Evolutionary conservation across 2,329 filamentous ascomycete species (phyloP).

Genomic region (Magnaporthales sp.): DNA sequence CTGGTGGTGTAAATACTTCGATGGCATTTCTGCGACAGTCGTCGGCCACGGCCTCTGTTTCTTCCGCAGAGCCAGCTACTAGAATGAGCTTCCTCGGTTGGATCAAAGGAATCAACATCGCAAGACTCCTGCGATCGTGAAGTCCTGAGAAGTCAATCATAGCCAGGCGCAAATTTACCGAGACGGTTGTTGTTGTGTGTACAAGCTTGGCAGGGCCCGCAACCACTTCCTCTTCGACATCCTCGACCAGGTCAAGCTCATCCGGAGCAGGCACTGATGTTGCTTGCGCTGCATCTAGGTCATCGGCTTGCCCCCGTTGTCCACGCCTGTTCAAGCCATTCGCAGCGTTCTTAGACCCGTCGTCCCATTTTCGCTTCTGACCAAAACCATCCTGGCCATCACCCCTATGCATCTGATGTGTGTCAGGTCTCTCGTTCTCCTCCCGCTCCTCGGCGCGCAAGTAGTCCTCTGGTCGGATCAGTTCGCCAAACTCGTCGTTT

Average conservation of each 20-base stretch:
- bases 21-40: slow-evolving; percentile 26
- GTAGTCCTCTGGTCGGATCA: slow-evolving; percentile 91
- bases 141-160: slow-evolving; percentile 89
- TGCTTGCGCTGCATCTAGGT: background rate
- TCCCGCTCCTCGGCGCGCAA: slow-evolving; percentile 87
- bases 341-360: slow-evolving; percentile 32
- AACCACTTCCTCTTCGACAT: slow-evolving; percentile 40
- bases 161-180: slow-evolving; percentile 66
- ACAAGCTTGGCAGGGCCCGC: slow-evolving; percentile 68
- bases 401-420: slow-evolving; percentile 38
- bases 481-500: slow-evolving; percentile 85
- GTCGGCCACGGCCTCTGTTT: slow-evolving; percentile 67
- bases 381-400: slow-evolving; percentile 59
- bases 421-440: slow-evolving; percentile 44
- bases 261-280: slow-evolving; percentile 20
- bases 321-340: slow-evolving; percentile 50
- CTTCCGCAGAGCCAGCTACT: slow-evolving; percentile 69
- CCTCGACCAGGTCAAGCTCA: slow-evolving; percentile 50
- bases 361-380: slow-evolving; percentile 92
- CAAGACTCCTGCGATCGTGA: slow-evolving; percentile 86
- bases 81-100: slow-evolving; percentile 90
- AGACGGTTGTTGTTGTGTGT: slow-evolving; percentile 53
- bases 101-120: slow-evolving; percentile 91
- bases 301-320: slow-evolving; percentile 32
- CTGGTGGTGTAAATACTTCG: slow-evolving; percentile 72